Evolutionary conservation across 78 protist genomes (phyloP).

Genomic region (Isochrysis galbana): DNA sequence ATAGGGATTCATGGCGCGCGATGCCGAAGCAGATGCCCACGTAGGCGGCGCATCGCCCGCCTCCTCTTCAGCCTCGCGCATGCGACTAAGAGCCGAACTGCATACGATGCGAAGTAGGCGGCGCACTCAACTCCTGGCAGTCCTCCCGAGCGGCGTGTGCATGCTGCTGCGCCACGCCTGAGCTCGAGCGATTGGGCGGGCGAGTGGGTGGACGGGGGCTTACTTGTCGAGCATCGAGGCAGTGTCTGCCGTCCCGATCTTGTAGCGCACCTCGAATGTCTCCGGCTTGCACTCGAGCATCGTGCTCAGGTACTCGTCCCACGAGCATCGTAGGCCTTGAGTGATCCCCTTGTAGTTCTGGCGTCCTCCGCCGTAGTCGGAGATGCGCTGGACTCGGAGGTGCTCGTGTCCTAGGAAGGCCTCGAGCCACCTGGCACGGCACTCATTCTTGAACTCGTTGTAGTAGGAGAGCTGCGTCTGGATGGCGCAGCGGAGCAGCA

Average conservation of each 20-base stretch:
- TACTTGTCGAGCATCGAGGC: neutral
- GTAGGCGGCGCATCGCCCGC: neutral
- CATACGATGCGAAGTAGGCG: neutral
- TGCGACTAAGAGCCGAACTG: neutral
- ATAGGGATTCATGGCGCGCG: neutral
- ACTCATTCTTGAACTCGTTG: slow-evolving; percentile 18
- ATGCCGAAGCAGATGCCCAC: neutral
- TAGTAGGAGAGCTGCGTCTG: slow-evolving; percentile 12
- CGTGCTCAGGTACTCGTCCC: neutral
- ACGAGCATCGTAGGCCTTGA: neutral
- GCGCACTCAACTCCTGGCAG: too few species aligned
- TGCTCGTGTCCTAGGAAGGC: slow-evolving; percentile 11
- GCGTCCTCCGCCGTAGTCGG: neutral
- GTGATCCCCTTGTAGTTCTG: neutral
- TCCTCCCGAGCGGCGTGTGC: too few species aligned
- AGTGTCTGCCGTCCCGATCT: neutral
- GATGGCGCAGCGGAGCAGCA: neutral
- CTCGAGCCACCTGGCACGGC: neutral
- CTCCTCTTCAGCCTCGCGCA: neutral
- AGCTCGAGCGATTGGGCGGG: too few species aligned
- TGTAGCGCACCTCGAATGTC: neutral
- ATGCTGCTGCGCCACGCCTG: too few species aligned
- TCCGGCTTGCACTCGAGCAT: neutral
- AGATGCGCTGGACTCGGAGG: neutral
- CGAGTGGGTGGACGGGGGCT: too few species aligned